Percentiles rank a stretch among this genome's conserved stretches.
phyloP scores from a whole-genome alignment of 2,329 filamentous ascomycete genomes.

The Aspergillus flavus region DNA sequence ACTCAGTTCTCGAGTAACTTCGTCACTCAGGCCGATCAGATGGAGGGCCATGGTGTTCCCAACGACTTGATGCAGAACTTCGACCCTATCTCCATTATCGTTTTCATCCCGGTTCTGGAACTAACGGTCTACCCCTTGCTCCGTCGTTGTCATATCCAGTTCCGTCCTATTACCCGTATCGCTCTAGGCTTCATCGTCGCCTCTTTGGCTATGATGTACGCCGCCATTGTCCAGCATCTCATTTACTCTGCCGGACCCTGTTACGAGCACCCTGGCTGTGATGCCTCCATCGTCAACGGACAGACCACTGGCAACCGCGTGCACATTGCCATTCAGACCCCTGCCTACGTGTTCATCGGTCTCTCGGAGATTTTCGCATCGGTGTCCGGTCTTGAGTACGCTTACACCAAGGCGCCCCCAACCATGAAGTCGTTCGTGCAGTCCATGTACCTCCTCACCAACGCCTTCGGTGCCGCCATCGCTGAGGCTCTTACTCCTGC shows the following conservation, averaged over 20 bases:
- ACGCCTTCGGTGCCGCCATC: slow-evolving; percentile 60
- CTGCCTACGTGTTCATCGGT: slow-evolving; percentile 50
- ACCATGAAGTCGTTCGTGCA: slow-evolving; percentile 68
- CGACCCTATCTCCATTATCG: slow-evolving; percentile 73
- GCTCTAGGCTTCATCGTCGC: slow-evolving; percentile 69
- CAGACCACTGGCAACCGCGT: slow-evolving; percentile 41
- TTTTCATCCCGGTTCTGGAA: slow-evolving; percentile 74
- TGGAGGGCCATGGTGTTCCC: slow-evolving; percentile 69
- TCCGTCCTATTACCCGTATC: slow-evolving; percentile 78
- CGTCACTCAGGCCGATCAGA: slow-evolving; percentile 64
- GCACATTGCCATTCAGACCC: slow-evolving; percentile 49
- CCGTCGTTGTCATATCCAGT: slow-evolving; percentile 63
- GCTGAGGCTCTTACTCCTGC: slow-evolving; percentile 63
- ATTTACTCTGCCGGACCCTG: slow-evolving; percentile 60
- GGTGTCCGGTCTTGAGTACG: slow-evolving; percentile 72
- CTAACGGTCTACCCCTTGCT: slow-evolving; percentile 69
- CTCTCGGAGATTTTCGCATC: slow-evolving; percentile 62
- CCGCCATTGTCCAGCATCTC: slow-evolving; percentile 58
- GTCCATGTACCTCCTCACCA: slow-evolving; percentile 60
- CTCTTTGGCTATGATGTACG: slow-evolving; percentile 63
- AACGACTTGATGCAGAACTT: slow-evolving; percentile 79
- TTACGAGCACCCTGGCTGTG: slow-evolving; percentile 46
- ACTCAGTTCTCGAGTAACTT: slow-evolving; percentile 69
- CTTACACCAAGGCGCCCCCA: slow-evolving; percentile 71
- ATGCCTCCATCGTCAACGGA: slow-evolving; percentile 36